Evolutionary conservation across 2,329 filamentous ascomycete genomes (phyloP), one percentile per base, ranked within the genome.

Genomic region (Aspergillus hortae): DNA sequence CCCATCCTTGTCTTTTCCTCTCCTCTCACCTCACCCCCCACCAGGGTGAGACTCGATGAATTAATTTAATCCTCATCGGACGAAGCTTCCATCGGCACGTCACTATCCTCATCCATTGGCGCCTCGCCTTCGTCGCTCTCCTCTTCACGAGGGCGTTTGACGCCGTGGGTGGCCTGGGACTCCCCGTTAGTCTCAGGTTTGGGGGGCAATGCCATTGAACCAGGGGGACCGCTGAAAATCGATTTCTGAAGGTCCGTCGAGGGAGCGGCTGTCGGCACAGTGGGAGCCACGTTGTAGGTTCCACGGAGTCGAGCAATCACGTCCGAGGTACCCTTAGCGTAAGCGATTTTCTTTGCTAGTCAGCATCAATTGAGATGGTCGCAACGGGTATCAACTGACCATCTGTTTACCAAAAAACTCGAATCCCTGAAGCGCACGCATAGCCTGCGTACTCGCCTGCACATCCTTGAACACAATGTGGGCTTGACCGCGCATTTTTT

Each of bases 401-500:
- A 99, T 85, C 59, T 90, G 82, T 58, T 84, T 85, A 14, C 92
- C 94, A 58, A 95, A 87, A 59, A 99, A 91, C 2, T 88, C 83
- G 64, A 90, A 89, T 2, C 89, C 90, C 62, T 97, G 88, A 44
- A 96, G 77, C 10, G 89, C 85, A 59, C 92, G 81, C 90, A 99
- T 90, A 1, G 94, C 94, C 68, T 96, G 90, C 21, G 92, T 96
- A 47, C 91, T 90, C n/a, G 90, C 85, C 60, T 96, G 88, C 32
- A 92, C 79, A 69, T 99, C 92, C 53, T 89, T 84, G 70, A 91
- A 97, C 12, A 94, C 88, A 55, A 99, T 78, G 66, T 97, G 94
- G 56, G 94, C 94, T 74, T 99, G 94, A 3, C 94, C 94, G 46
- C 94, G 87, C 92, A 97, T 96, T 75, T 90, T 90, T 70, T 80